Percentiles rank a stretch among this genome's conserved stretches.
These are phyloP conservation scores for Cyclanthera cordifolia DNA, from an alignment of 306 rosid species.

Conservation along the genomic window DNA sequence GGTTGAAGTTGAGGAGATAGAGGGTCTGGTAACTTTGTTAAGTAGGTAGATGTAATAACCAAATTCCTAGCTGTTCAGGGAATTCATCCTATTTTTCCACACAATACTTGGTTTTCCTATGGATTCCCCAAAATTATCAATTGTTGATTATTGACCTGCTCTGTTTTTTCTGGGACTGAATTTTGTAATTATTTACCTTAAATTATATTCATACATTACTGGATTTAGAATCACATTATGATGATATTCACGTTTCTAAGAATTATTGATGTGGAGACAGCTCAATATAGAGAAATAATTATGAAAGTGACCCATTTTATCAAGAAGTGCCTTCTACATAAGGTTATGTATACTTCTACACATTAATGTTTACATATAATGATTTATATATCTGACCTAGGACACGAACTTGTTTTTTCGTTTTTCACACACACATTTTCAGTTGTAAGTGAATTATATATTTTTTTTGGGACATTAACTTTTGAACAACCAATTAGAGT, in stretches of 20 bases:
- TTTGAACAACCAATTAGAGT: constrained; percentile 1
- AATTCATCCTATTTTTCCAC: neutral
- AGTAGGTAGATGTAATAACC: neutral
- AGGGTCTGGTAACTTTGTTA: constrained; percentile 1
- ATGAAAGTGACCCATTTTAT: neutral
- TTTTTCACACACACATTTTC: neutral
- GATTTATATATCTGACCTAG: neutral
- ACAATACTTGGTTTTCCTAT: neutral
- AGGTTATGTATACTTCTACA: neutral
- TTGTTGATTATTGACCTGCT: constrained; percentile 1
- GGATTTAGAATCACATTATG: neutral
- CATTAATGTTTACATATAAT: neutral
- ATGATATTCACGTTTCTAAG: neutral
- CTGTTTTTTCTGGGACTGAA: neutral
- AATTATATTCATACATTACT: neutral
- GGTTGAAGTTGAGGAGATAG: constrained; percentile 4
- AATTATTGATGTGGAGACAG: neutral
- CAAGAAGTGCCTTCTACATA: neutral
- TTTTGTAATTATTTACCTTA: neutral
- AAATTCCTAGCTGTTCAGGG: constrained; percentile 6
- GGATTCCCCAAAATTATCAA: neutral
- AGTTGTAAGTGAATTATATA: neutral
- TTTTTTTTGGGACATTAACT: neutral
- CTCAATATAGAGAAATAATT: neutral
- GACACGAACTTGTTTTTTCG: neutral